Evolutionary conservation across 495 filamentous ascomycete species (phyloP).

Genomic region (Margaritispora aquatica): DNA sequence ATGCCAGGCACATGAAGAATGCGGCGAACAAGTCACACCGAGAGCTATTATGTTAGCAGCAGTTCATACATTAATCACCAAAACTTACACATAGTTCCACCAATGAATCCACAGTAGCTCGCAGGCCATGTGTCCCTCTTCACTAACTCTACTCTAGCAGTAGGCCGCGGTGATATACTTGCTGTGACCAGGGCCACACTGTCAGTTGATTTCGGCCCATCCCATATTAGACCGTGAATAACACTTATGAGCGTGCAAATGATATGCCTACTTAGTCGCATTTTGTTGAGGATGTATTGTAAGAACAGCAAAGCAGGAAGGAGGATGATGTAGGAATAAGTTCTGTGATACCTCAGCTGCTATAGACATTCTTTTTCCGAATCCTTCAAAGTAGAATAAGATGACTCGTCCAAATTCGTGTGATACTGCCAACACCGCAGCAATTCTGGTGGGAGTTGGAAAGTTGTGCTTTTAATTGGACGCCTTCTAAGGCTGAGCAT

Average conservation of each 20-base stretch:
- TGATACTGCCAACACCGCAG: not conserved
- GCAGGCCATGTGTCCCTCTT: not conserved
- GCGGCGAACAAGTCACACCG: not conserved
- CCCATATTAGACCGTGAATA: not conserved
- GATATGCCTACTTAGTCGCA: not conserved
- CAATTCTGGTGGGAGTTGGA: not conserved
- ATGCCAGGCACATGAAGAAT: conserved; percentile 5
- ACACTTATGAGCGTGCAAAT: not conserved
- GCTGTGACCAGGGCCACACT: not conserved
- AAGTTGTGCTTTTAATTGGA: not conserved
- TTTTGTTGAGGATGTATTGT: not conserved
- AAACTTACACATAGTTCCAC: not conserved
- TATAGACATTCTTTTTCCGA: not conserved
- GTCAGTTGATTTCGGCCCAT: conserved; percentile 2
- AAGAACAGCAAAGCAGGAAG: not conserved
- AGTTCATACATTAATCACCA: not conserved
- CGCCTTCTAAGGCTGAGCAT: not conserved
- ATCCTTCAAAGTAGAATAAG: not conserved
- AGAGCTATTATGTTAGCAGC: not conserved
- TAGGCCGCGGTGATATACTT: not conserved
- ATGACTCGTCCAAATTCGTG: not conserved
- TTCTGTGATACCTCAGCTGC: not conserved
- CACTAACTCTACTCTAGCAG: not conserved
- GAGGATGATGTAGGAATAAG: not conserved
- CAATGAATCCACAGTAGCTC: not conserved